Percentiles rank a stretch among this genome's conserved stretches.
Evolutionary conservation across 2,329 filamentous ascomycete genomes (phyloP).

Genomic region (Pyricularia sp.): DNA sequence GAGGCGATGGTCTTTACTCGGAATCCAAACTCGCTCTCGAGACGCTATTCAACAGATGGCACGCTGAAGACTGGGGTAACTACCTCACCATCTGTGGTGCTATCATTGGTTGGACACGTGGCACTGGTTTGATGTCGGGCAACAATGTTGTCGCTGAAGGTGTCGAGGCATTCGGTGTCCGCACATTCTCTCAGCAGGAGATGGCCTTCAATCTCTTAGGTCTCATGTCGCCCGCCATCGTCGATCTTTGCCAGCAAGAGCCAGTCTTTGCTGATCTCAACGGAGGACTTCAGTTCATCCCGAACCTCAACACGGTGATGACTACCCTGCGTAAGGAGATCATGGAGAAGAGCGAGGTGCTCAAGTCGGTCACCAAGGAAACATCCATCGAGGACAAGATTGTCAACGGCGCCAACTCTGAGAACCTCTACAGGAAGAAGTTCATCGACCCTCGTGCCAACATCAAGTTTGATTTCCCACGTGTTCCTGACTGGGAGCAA

Average conservation of each 20-base stretch:
- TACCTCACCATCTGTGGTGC: conserved; percentile 26
- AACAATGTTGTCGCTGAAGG: conserved; percentile 98
- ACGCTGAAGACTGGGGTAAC: conserved; percentile 22
- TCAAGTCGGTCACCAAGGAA: conserved; percentile 88
- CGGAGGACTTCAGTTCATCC: conserved; percentile 93
- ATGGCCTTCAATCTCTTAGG: conserved; percentile 99
- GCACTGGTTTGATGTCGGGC: conserved; percentile 59
- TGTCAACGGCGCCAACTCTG: conserved; percentile 85
- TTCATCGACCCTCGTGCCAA: conserved; percentile 88
- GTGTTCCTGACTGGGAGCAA: conserved; percentile 77
- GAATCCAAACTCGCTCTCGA: conserved; percentile 29
- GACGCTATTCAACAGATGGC: conserved; percentile 18
- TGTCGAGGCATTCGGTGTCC: conserved; percentile 89
- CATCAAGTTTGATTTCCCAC: conserved; percentile 93
- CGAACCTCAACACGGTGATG: conserved; percentile 90
- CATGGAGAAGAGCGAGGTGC: conserved; percentile 87
- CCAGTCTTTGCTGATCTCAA: conserved; percentile 96
- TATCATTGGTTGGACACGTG: conserved; percentile 31
- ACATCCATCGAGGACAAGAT: conserved; percentile 94
- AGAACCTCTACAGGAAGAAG: conserved; percentile 89
- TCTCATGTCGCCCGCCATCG: conserved; percentile 85
- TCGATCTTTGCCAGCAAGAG: conserved; percentile 89
- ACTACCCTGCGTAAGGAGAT: conserved; percentile 86
- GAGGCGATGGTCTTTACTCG: conserved; percentile 84
- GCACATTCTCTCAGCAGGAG: conserved; percentile 97